Evolutionary conservation across 345 rosid genomes (phyloP).

Genomic region (Corymbia maculata): DNA sequence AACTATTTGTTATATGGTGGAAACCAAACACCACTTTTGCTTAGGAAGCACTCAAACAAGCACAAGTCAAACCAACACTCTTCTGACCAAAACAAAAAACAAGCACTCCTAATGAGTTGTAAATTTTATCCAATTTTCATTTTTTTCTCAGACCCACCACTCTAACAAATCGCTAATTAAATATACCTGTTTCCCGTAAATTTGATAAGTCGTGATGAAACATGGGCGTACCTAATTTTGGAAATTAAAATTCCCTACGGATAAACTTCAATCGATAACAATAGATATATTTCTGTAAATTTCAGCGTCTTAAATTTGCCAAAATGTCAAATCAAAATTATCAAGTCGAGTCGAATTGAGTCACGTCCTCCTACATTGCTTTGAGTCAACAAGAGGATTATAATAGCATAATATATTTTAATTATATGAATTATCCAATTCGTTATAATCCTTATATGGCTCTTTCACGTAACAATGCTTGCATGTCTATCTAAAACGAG

Average conservation of each 20-base stretch:
- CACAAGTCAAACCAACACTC: neutral
- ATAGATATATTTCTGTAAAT: neutral
- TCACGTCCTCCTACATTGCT: fast-evolving
- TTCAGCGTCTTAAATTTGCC: fast-evolving
- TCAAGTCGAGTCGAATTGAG: neutral
- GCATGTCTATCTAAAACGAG: neutral
- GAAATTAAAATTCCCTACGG: neutral
- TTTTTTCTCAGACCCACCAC: neutral
- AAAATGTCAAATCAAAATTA: neutral
- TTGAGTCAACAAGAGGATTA: neutral
- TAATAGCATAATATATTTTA: neutral
- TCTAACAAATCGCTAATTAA: neutral
- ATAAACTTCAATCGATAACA: neutral
- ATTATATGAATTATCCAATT: neutral
- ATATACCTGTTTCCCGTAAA: neutral
- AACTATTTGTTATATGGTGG: neutral
- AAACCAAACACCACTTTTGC: neutral
- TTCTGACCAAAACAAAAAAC: neutral
- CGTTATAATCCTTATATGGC: too few relatives aligned
- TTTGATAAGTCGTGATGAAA: neutral
- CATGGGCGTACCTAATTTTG: fast-evolving
- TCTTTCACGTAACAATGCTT: neutral
- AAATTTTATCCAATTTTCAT: neutral
- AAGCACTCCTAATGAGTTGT: neutral
- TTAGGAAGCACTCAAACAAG: neutral